A percentile compares a stretch with the other conserved stretches of the same genome.
phyloP scores from a whole-genome alignment of 108 stramenopile genomes.

The Skeletonema marinoi region DNA sequence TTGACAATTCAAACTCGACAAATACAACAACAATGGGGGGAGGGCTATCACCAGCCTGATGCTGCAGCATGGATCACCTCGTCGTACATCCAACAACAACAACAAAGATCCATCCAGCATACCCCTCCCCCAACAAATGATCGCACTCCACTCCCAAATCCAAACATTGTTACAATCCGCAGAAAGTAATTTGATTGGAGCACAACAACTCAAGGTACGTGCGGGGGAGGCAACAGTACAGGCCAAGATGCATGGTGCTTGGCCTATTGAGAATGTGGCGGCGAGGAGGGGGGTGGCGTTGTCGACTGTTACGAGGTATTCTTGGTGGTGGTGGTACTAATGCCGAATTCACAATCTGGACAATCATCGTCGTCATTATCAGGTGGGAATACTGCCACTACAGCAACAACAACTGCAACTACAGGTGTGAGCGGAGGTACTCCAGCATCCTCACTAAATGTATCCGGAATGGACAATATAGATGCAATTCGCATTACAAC shows the following conservation, averaged over 20 bases:
- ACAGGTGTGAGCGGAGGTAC: not conserved
- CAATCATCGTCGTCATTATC: not conserved
- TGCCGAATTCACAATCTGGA: not conserved
- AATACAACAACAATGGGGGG: not conserved
- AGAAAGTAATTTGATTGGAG: conserved; percentile 22
- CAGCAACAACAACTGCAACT: conserved; percentile 8
- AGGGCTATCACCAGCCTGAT: conserved; percentile 58
- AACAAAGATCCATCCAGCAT: conserved; percentile 16
- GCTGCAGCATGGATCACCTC: conserved; percentile 54
- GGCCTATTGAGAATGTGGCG: conserved; percentile 80
- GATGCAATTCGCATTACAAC: conserved; percentile 43
- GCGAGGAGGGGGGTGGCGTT: conserved; percentile 57
- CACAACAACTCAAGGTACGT: conserved; percentile 21
- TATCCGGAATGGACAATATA: conserved; percentile 26
- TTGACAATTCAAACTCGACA: not conserved
- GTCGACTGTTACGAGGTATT: conserved; percentile 20
- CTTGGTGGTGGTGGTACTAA: not conserved
- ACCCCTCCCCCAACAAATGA: conserved; percentile 47
- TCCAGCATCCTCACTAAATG: conserved; percentile 16
- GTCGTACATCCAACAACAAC: not conserved
- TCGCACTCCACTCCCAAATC: conserved; percentile 23
- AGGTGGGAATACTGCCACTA: not conserved
- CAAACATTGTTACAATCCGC: conserved; percentile 21
- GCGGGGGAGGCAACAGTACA: conserved; percentile 40
- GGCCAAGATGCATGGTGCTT: conserved; percentile 62